Base-by-base conservation (phyloP, 164 flowering plant genomes). In the Euptelea pleiosperma region DNA sequence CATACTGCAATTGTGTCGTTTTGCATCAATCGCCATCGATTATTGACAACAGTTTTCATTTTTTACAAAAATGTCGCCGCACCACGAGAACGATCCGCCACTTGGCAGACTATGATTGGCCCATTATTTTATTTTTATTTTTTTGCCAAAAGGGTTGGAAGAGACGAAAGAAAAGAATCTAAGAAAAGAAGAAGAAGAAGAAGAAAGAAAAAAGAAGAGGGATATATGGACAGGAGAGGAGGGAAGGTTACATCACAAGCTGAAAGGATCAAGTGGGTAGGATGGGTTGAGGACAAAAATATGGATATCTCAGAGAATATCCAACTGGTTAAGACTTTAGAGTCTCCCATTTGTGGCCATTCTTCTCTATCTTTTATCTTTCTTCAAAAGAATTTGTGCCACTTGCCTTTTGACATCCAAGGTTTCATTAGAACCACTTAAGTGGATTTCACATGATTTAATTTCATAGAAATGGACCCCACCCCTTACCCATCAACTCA, bases 191-290 rank as follows among this genome's bases (percentile, higher is more conserved):
- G 14, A 14, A 56, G 19, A 45, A 60, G 40, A 46, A 34, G 8
- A 19, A 41, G 39, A 49, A 28, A 21, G 18, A 57, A 25, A 14
- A 40, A 55, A 42, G 11, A 28, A 45, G n/a, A 60, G 21, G 46
- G 12, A 28, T 41, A 54, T 43, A 67, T 60, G 70, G 67, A 69
- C 65, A 55, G 33, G 45, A 55, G 53, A 37, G 55, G 56, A 55
- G 55, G 6, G 36, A 51, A 71, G 70, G 69, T 75, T 75, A 75
- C 71, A 65, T 71, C 69, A 67, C 4, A 29, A 43, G 51, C 30
- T 26, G 1, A 58, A 40, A 41, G 43, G 42, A 44, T 47, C 45
- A 48, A 58, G 61, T 68, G 59, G 66, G 68, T 51, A 37, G 19
- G 29, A 29, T 62, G 19, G 16, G 29, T 30, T 52, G 8, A 62